Base-by-base conservation (phyloP, 805 yeast genomes). In the Metschnikowia reukaufii region DNA sequence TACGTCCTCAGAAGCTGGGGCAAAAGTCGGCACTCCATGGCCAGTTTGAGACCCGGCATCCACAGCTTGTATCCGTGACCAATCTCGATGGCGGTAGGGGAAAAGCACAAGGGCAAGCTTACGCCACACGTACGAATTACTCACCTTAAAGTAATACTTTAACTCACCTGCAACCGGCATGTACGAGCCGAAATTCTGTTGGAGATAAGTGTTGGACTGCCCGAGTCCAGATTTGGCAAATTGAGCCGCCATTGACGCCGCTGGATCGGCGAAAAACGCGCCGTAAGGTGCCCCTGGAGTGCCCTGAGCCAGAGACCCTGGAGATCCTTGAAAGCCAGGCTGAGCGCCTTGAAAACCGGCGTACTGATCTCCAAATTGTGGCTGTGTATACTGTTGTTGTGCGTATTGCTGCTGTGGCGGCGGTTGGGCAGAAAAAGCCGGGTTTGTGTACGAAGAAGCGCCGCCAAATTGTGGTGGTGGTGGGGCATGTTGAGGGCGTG, bases 71-170 rank as follows among this genome's bases (percentile, higher is more conserved):
- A 73, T 63, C 51, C 97, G 76, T 31, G 82, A 81, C 97, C 98
- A 90, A 44, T 84, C 86, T 59, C 79, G 81, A 62, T 88, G 89
- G 49, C 81, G 73, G 76, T 87, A 94, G 0, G 99, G 99, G 64
- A 90, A 83, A 27, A 94, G 61, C 19, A 95, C 83, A 51, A 91
- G 74, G 23, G 76, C 63, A 20, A 94, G 65, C 63, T 94, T 94
- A 30, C 74, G 74, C 50, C 86, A 62, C 12, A 94, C 99, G 60
- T 92, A 95, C 4, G 82, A 72, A 64, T 92, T 95, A 39, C 96
- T 85, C 16, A 94, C 97, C 66, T 88, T 88, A 74, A 94, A 95
- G 67, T 91, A 91, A 68, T 84, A 87, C 54, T 89, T 84, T 56
- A 94, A 68, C 45, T 86, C 83, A 30, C 72, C 67, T 2, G 76